These are phyloP conservation scores for Candida parachauliodes DNA, from an alignment of 805 yeast species.

Conservation along the genomic window DNA sequence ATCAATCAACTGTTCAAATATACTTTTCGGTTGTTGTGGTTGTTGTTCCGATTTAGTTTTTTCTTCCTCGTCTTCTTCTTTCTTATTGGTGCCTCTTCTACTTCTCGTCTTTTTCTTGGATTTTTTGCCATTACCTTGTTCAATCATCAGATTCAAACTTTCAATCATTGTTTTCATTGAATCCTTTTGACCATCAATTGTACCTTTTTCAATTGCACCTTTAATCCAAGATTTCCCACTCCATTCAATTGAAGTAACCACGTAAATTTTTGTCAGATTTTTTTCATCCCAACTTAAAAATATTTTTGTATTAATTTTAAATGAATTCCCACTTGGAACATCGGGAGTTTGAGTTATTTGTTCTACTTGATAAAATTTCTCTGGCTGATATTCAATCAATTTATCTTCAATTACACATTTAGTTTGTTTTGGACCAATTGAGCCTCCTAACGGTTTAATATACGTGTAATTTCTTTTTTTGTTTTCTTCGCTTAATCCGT, in stretches of 20 bases:
- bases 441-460: slow-evolving; percentile 59
- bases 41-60: slow-evolving; percentile 16
- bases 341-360: slow-evolving; percentile 71
- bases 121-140: slow-evolving; percentile 9
- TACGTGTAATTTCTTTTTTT: slow-evolving; percentile 51
- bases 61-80: slow-evolving; percentile 8
- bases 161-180: slow-evolving; percentile 48
- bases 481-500: slow-evolving; percentile 20
- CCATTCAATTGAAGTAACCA: slow-evolving; percentile 64
- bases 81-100: slow-evolving; percentile 10
- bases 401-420: slow-evolving; percentile 60
- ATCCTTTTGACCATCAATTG: slow-evolving; percentile 68
- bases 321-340: slow-evolving; percentile 75
- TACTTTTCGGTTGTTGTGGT: slow-evolving; percentile 12
- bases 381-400: slow-evolving; percentile 49
- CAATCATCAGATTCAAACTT: slow-evolving; percentile 41
- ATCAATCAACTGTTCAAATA: slow-evolving; percentile 16
- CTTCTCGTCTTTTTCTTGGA: slow-evolving; percentile 10
- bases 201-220: slow-evolving; percentile 69
- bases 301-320: slow-evolving; percentile 56
- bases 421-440: slow-evolving; percentile 78
- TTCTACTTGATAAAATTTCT: slow-evolving; percentile 44
- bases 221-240: slow-evolving; percentile 75
- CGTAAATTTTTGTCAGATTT: slow-evolving; percentile 49
- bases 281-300: slow-evolving; percentile 61